phyloP scores from a whole-genome alignment of 495 filamentous ascomycete species.

The Neurospora intermedia region DNA sequence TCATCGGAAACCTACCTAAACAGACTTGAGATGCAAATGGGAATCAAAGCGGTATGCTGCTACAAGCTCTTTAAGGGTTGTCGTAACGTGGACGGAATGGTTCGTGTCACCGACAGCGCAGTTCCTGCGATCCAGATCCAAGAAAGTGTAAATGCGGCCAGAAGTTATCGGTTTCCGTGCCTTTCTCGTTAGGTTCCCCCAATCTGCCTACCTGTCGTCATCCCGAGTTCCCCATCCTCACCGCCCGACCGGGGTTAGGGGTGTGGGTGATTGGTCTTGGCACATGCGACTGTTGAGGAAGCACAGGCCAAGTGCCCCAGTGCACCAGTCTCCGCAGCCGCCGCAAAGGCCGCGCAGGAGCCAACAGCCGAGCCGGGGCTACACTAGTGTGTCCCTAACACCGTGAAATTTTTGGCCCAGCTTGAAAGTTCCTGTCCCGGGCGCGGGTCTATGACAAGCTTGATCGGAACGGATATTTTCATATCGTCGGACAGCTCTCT shows the following conservation, averaged over 20 bases:
- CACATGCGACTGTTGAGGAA: neutral
- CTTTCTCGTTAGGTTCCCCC: neutral
- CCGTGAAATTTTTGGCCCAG: conserved; percentile 24
- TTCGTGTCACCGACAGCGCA: neutral
- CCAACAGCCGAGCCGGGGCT: conserved; percentile 6
- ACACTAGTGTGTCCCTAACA: neutral
- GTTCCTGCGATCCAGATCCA: neutral
- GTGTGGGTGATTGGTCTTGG: neutral
- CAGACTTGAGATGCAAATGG: neutral
- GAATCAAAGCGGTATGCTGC: neutral
- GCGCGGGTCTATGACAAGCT: neutral
- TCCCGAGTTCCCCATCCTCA: neutral
- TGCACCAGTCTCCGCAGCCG: neutral
- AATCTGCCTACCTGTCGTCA: neutral
- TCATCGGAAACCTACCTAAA: neutral
- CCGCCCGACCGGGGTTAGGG: neutral
- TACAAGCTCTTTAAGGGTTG: neutral
- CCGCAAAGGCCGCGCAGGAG: conserved; percentile 3
- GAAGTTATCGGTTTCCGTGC: neutral
- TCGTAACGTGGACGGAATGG: neutral
- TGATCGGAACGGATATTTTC: neutral
- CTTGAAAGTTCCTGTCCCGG: neutral
- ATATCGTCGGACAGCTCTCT: neutral
- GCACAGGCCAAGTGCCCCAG: neutral
- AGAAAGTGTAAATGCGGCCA: neutral